Evolutionary conservation across 768 basidiomycete species (phyloP), one percentile per base, ranked within the genome.

Genomic region (Boletus eberwhitei): DNA sequence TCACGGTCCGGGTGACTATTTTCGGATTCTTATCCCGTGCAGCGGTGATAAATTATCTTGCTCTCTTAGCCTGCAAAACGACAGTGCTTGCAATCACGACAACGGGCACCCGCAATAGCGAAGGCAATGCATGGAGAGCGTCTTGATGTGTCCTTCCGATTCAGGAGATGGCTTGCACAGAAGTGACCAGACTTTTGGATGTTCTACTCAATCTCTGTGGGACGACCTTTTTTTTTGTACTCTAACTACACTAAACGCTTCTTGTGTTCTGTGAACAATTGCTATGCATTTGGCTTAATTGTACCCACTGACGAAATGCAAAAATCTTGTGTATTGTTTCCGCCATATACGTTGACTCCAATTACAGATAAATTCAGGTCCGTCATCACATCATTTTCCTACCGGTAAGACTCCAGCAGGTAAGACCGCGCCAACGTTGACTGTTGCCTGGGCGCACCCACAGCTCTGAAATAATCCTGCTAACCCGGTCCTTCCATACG

Each of bases 1-100:
- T 69, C 73, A 45, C 71, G 70, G 46, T 64, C 71, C 35, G 71
- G 66, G 67, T 72, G 71, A 71, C 68, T 70, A 68, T 66, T 70
- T 55, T 57, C 53, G 50, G 54, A 38, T 54, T 55, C 40, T 48
- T 26, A 55, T 52, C 40, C 42, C 36, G 22, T 61, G 29, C 56
- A 59, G 32, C 61, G 54, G 57, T 66, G 59, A 68, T 59, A 54
- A 64, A 64, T 52, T 31, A 56, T 54, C 12, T 58, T 59, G 48
- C 48, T 57, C 40, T 40, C 47, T 55, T 41, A 66, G 64, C 50
- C 29, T 54, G 24, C 59, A 38, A 57, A 21, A 50, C 32, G 56
- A 63, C 47, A 35, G 26, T 35, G 36, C 54, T 43, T 56, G 52
- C 45, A 49, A 44, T 32, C 47, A 45, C 8, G 49, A 60, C 39